Evolutionary conservation across 2,329 filamentous ascomycete species (phyloP).

Genomic region (Alternaria tenuissima): DNA sequence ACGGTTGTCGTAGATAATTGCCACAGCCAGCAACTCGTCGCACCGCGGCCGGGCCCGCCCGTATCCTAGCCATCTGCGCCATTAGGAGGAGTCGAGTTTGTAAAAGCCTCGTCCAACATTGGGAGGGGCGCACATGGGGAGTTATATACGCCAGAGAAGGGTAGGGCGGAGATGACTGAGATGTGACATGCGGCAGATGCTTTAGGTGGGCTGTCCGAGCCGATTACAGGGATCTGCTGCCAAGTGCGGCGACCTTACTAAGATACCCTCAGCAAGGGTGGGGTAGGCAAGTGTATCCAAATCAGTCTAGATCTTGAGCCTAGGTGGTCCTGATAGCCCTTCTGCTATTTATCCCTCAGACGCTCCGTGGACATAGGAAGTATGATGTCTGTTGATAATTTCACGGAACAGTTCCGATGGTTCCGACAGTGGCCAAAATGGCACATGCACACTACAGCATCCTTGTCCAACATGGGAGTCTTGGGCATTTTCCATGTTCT

Average conservation of each 20-base stretch:
- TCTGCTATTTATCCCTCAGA: background rate
- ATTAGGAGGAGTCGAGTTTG: constrained; percentile 32
- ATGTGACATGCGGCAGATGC: constrained; percentile 9
- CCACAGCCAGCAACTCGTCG: constrained; percentile 34
- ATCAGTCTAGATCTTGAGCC: background rate
- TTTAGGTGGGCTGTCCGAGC: constrained; percentile 15
- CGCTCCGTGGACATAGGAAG: background rate
- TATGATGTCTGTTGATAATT: background rate
- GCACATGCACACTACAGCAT: background rate
- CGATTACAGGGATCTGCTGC: constrained; percentile 15
- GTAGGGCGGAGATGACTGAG: constrained; percentile 25
- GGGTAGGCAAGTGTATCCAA: background rate
- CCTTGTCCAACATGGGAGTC: background rate
- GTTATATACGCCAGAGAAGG: constrained; percentile 31
- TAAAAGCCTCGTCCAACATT: constrained; percentile 34
- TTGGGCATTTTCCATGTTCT: constrained; percentile 2
- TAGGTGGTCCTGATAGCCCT: background rate
- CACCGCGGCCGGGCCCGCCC: constrained; percentile 35
- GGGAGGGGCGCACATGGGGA: constrained; percentile 29
- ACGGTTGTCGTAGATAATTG: constrained; percentile 17
- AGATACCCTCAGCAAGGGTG: constrained; percentile 7
- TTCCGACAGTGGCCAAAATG: background rate
- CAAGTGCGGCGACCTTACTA: constrained; percentile 19
- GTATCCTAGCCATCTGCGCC: constrained; percentile 43
- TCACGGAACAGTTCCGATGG: background rate